Percentiles rank a stretch among this genome's conserved stretches.
Conservation (phyloP, 176 grass and related monocot species). For the Oryza nivara region DNA sequence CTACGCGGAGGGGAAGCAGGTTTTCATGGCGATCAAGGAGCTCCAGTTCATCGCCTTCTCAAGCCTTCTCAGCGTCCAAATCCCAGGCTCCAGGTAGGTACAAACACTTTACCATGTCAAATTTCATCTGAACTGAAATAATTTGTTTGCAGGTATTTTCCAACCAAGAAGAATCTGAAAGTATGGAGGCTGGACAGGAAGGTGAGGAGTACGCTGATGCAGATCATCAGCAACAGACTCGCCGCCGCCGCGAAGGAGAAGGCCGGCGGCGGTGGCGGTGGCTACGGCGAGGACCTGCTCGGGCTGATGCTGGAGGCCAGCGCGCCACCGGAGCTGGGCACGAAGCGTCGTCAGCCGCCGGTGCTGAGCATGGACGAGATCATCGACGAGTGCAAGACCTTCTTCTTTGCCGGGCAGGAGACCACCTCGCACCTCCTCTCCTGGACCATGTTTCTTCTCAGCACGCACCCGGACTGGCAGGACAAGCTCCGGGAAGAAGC, state of each 20-base stretch:
- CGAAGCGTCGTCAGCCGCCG: neutral
- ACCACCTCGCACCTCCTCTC: conserved; percentile 53
- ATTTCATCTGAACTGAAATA: neutral
- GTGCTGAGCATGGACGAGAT: conserved; percentile 54
- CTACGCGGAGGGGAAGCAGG: conserved; percentile 37
- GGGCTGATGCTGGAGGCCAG: conserved; percentile 58
- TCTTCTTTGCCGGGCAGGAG: conserved; percentile 60
- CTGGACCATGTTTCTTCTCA: conserved; percentile 53
- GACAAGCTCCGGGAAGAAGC: conserved; percentile 53
- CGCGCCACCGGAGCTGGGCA: conserved; percentile 26
- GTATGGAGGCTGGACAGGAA: conserved; percentile 43
- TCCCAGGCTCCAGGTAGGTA: conserved; percentile 45
- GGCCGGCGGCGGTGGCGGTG: conserved; percentile 21
- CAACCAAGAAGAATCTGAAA: conserved; percentile 32
- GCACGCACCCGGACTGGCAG: conserved; percentile 61
- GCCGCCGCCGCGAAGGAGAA: conserved; percentile 20
- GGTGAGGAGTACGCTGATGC: conserved; percentile 33
- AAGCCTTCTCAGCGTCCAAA: neutral
- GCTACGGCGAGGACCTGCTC: conserved; percentile 51
- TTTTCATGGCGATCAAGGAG: conserved; percentile 50
- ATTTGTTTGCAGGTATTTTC: conserved; percentile 35
- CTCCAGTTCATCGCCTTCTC: conserved; percentile 41
- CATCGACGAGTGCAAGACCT: conserved; percentile 64
- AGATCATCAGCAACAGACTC: conserved; percentile 39
- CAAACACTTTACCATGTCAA: too few relatives aligned